These are phyloP conservation scores for Fusarium sp. DNA, from an alignment of 2,329 filamentous ascomycete genomes.

Conservation along the genomic window DNA sequence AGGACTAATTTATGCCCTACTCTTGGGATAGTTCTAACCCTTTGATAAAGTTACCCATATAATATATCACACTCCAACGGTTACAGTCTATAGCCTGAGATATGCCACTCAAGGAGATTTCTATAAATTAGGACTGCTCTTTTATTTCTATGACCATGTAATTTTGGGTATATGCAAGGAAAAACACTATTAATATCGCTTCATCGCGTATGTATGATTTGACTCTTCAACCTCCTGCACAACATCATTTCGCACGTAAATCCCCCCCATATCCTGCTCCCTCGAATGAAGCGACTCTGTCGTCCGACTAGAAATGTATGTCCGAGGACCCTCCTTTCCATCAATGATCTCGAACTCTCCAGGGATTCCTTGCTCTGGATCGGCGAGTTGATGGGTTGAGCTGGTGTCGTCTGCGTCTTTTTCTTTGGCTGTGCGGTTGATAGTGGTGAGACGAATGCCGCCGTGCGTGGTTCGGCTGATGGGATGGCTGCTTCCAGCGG, in stretches of 20 bases:
- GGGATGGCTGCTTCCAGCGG: conserved; percentile 34
- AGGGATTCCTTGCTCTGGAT: conserved; percentile 21
- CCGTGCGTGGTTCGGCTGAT: conserved; percentile 31
- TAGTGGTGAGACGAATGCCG: conserved; percentile 29
- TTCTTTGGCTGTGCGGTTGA: conserved; percentile 36
- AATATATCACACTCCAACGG: no score
- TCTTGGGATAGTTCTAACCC: no score
- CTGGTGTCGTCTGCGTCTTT: conserved; percentile 37
- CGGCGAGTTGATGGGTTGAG: conserved; percentile 39
- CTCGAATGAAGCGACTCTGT: neutral
- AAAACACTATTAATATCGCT: conserved; percentile 9
- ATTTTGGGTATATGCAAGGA: neutral
- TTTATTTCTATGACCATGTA: no score
- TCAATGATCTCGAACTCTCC: conserved; percentile 27
- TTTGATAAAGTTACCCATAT: no score
- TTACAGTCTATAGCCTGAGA: no score
- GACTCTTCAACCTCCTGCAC: conserved; percentile 27
- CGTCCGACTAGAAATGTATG: conserved; percentile 22
- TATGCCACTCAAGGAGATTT: no score
- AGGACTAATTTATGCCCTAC: no score
- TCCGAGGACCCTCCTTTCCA: conserved; percentile 14
- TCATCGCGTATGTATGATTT: conserved; percentile 8
- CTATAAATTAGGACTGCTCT: neutral
- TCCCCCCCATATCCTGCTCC: conserved; percentile 17
- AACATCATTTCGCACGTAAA: conserved; percentile 36